Conservation (phyloP, 768 basidiomycete species). For the Amanita rimosa region DNA sequence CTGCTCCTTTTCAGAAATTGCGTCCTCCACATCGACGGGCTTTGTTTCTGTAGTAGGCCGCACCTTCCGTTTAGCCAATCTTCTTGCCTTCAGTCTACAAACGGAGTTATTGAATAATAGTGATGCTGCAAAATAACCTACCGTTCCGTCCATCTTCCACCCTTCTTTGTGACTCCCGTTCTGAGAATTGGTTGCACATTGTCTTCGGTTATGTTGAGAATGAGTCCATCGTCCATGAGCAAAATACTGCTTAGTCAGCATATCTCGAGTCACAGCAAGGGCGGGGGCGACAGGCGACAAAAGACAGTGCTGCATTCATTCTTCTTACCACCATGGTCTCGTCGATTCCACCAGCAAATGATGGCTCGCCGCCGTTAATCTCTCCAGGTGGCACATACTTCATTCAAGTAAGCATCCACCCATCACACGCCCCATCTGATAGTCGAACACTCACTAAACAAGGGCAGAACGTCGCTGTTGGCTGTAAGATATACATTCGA, state of each 20-base stretch:
- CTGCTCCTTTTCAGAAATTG: constrained; percentile 14
- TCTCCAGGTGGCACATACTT: constrained; percentile 67
- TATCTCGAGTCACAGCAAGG: too few relatives aligned
- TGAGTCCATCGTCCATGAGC: constrained; percentile 63
- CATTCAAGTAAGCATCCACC: constrained; percentile 47
- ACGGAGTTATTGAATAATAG: constrained; percentile 1
- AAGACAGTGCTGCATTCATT: neutral
- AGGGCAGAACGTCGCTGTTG: constrained; percentile 65
- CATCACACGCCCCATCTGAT: constrained; percentile 14
- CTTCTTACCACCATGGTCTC: constrained; percentile 18
- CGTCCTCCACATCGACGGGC: constrained; percentile 2
- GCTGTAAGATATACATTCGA: constrained; percentile 91
- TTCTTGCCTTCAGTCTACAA: constrained; percentile 63
- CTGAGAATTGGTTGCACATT: constrained; percentile 17
- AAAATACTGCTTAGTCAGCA: constrained; percentile 15
- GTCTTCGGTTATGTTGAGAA: constrained; percentile 57
- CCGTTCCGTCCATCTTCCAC: constrained; percentile 75
- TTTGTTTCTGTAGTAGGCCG: constrained; percentile 23
- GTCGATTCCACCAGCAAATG: constrained; percentile 26
- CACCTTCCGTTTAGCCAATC: constrained; percentile 49
- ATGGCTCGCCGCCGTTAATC: constrained; percentile 49
- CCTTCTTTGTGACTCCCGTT: constrained; percentile 28
- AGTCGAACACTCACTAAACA: constrained; percentile 16
- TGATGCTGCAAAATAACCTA: constrained; percentile 13
- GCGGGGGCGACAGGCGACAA: neutral